Evolutionary conservation across 2,329 filamentous ascomycete species (phyloP), one percentile per base, ranked within the genome.

Genomic region (Mycosphaerella arachidis): DNA sequence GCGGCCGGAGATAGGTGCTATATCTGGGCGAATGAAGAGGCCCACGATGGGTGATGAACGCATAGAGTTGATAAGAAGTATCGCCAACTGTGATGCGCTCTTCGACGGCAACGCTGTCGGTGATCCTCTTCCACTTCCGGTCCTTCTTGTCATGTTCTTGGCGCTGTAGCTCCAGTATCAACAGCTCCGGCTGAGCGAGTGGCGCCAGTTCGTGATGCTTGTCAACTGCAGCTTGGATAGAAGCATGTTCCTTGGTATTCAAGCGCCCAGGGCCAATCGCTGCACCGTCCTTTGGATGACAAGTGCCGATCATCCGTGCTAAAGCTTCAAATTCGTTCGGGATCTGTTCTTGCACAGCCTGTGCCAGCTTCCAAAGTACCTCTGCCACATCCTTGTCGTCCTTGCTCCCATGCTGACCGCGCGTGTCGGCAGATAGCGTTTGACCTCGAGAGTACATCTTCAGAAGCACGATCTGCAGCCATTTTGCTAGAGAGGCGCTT

Each of bases 1-100:
- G 77, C 0, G 85, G 85, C 31, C 84, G 79, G 52, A 87, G 71
- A 35, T 86, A 80, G n/a, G 82, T 80, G 65, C 84, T 83, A 72
- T 85, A 87, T 40, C 81, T 78, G 52, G 80, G 80, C 5, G 83
- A 86, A 20, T 81, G 81, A 16, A 86, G 79, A 48, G 79, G 79
- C 29, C 83, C 84, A 61, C 80, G 81, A 67, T 87, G 85, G 2
- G 84, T 82, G 33, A 86, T 74, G 63, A 86, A 82, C 3, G 83
- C 83, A 63, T 84, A 86, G 0, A 87, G 76, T 1, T 79, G 80
- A 67, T 86, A 87, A 10, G 75, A 69, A 12, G 73, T 74, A 8
- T 69, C 75, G 29, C 75, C 68, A n/a, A 86, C 71, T 48, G 76
- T 76, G 29, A 86, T 69, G 10, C 78, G 72, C 56, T 87, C 83